Conservation (phyloP, 805 yeast species). For the Yamadazyma phyllophila region DNA sequence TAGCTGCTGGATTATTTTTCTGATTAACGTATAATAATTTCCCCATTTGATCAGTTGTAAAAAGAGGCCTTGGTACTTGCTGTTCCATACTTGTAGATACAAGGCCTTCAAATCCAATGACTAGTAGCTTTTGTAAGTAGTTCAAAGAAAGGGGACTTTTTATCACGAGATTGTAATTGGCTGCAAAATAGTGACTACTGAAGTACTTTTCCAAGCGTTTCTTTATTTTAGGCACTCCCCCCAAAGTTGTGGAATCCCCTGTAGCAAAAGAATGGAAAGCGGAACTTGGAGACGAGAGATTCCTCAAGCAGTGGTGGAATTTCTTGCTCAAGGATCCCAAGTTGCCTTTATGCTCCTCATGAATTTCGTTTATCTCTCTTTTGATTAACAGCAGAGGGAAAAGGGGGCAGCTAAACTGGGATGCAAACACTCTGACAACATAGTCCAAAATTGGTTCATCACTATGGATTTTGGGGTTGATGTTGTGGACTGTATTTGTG, state of each 20-base stretch:
- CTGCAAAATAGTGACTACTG: slow-evolving; percentile 39
- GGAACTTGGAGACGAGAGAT: slow-evolving; percentile 46
- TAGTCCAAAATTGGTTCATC: slow-evolving; percentile 42
- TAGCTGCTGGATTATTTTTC: slow-evolving; percentile 26
- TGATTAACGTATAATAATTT: slow-evolving; percentile 39
- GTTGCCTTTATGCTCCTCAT: slow-evolving; percentile 67
- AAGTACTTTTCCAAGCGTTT: slow-evolving; percentile 42
- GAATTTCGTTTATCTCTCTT: slow-evolving; percentile 58
- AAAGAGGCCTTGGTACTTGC: background rate
- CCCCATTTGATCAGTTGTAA: background rate
- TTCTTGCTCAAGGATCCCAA: slow-evolving; percentile 42
- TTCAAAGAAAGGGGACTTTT: slow-evolving; percentile 68
- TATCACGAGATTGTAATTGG: slow-evolving; percentile 56
- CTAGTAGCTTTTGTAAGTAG: slow-evolving; percentile 50
- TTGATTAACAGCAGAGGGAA: slow-evolving; percentile 43
- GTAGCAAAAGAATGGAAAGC: slow-evolving; percentile 65
- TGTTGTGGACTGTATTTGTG: slow-evolving; percentile 3
- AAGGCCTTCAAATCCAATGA: slow-evolving; percentile 40
- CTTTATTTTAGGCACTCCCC: slow-evolving; percentile 29
- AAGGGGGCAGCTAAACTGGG: slow-evolving; percentile 49
- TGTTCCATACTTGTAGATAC: background rate
- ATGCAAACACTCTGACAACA: slow-evolving; percentile 49
- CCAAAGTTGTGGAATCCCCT: slow-evolving; percentile 56
- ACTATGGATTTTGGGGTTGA: slow-evolving; percentile 23
- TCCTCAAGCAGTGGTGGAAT: slow-evolving; percentile 56